A percentile compares a stretch with the other conserved stretches of the same genome.
Evolutionary conservation across 2,329 filamentous ascomycete species (phyloP).

Genomic region (Colletotrichum chrysophilum): DNA sequence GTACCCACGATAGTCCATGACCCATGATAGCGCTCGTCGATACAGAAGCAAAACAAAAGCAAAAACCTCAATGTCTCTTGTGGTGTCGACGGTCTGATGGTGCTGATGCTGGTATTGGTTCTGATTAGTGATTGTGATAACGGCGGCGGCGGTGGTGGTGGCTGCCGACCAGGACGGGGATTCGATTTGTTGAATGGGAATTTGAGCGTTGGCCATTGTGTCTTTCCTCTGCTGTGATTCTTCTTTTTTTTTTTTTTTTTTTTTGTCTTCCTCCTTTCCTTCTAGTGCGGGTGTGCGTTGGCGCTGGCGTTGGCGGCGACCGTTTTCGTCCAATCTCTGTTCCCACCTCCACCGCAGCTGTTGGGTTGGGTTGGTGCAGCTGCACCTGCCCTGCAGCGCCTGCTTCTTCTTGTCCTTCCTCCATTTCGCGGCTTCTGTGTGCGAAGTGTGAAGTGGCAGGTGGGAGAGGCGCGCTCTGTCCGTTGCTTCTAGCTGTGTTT

Average conservation of each 20-base stretch:
- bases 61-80: background rate
- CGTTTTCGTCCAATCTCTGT: slow-evolving; percentile 8
- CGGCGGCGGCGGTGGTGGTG: background rate
- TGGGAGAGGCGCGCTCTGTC: background rate
- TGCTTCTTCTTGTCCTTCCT: background rate
- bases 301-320: slow-evolving; percentile 4
- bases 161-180: background rate
- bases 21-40: background rate
- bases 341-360: background rate
- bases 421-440: background rate
- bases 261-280: background rate
- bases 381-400: too few relatives aligned
- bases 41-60: background rate
- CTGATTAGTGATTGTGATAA: background rate
- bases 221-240: background rate
- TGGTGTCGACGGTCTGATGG: background rate
- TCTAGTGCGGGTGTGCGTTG: slow-evolving; percentile 7
- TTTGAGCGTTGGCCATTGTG: background rate
- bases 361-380: background rate
- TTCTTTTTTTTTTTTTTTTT: background rate
- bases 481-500: background rate
- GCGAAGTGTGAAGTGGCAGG: slow-evolving; percentile 7
- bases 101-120: background rate
- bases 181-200: background rate
- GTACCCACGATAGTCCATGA: background rate